These are phyloP conservation scores for Thymus quinquecostatus DNA, from an alignment of 257 asterid species.

Conservation along the genomic window DNA sequence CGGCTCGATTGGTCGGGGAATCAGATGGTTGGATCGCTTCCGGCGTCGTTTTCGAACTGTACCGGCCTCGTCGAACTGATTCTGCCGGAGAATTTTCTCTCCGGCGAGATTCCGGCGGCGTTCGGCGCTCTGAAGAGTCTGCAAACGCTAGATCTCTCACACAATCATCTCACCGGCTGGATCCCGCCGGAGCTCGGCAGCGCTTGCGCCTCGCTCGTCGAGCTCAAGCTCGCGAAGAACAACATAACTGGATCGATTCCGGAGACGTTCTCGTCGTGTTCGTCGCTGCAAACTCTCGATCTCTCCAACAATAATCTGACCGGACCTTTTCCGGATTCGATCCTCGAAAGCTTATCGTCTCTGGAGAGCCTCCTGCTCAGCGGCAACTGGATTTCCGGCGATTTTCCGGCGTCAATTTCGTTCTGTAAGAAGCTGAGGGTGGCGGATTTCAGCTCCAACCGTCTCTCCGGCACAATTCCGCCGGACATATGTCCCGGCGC, in stretches of 20 bases:
- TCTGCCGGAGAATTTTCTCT: conserved; percentile 55
- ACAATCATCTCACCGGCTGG: conserved; percentile 81
- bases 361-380: conserved; percentile 65
- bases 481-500: conserved; percentile 75
- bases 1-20: conserved; percentile 81
- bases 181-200: conserved; percentile 75
- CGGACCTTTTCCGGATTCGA: conserved; percentile 73
- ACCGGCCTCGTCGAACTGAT: conserved; percentile 56
- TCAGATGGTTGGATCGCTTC: conserved; percentile 58
- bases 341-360: conserved; percentile 57
- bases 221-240: conserved; percentile 73
- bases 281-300: conserved; percentile 65
- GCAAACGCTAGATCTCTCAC: conserved; percentile 79
- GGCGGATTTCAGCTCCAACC: conserved; percentile 78
- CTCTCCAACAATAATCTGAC: conserved; percentile 74
- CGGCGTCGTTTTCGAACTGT: conserved; percentile 68
- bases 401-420: conserved; percentile 77
- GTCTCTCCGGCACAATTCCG: conserved; percentile 67
- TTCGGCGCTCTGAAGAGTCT: conserved; percentile 63
- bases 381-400: conserved; percentile 63
- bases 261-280: conserved; percentile 61
- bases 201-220: conserved; percentile 62
- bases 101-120: conserved; percentile 65
- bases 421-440: conserved; percentile 65
- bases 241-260: conserved; percentile 87